A percentile compares a stretch with the other conserved stretches of the same genome.
These are phyloP conservation scores for Diplodia intermedia DNA, from an alignment of 2,329 filamentous ascomycete genomes.

Conservation along the genomic window DNA sequence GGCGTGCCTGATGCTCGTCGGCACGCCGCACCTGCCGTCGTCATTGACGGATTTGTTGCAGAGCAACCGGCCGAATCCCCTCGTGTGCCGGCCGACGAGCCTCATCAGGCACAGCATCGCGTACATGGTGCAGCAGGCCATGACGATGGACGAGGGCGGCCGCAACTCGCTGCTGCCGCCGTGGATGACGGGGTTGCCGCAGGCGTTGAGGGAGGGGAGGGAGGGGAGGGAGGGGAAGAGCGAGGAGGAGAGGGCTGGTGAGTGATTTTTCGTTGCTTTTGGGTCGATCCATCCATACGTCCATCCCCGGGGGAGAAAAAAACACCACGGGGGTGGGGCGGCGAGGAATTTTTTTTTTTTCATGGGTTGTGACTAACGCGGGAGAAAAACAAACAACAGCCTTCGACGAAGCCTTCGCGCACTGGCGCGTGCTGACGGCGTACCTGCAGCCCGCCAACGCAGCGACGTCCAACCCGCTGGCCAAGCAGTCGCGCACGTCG, in stretches of 20 bases:
- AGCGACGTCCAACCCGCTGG: neutral
- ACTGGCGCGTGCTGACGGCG: slow-evolving; percentile 24
- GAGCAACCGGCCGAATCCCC: slow-evolving; percentile 21
- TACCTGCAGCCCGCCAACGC: slow-evolving; percentile 4
- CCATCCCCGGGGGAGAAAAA: neutral
- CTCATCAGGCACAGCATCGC: slow-evolving; percentile 24
- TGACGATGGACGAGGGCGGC: slow-evolving; percentile 30
- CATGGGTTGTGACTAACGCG: too few species aligned
- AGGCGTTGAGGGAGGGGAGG: neutral
- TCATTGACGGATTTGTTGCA: slow-evolving; percentile 17
- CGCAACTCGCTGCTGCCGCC: slow-evolving; percentile 16
- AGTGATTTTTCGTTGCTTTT: neutral
- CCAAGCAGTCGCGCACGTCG: neutral
- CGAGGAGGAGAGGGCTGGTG: neutral
- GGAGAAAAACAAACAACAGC: neutral
- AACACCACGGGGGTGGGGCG: too few species aligned
- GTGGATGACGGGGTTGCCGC: slow-evolving; percentile 1
- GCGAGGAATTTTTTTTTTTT: too few species aligned
- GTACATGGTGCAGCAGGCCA: slow-evolving; percentile 16
- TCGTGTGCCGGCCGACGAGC: slow-evolving; percentile 15
- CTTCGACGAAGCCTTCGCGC: slow-evolving; percentile 26
- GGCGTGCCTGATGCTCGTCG: slow-evolving; percentile 22
- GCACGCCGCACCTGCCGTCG: slow-evolving; percentile 22
- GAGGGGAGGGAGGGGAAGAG: neutral
- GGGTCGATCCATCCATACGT: too few species aligned